Percentiles rank a stretch among this genome's conserved stretches.
phyloP scores from a whole-genome alignment of 345 rosid species.

The Hevea brasiliensis region DNA sequence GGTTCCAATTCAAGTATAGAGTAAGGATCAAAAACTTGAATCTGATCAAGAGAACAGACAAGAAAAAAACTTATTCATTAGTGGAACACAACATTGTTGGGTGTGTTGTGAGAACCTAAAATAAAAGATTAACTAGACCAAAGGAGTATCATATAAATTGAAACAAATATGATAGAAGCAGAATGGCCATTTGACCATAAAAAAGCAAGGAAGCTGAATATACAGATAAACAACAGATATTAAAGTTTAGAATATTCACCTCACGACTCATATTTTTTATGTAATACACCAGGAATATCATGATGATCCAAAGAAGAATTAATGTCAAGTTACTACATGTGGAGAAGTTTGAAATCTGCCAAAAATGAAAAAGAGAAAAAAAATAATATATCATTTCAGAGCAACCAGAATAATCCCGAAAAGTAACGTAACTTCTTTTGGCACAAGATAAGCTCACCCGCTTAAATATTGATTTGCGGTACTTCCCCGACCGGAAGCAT shows the following conservation, averaged over 20 bases:
- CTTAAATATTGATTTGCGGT: slow-evolving; percentile 76
- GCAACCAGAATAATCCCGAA: background rate
- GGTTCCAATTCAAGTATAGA: slow-evolving; percentile 76
- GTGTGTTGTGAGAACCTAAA: background rate
- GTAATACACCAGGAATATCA: slow-evolving; percentile 89
- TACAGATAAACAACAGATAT: background rate
- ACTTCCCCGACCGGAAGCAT: slow-evolving; percentile 80
- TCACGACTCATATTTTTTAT: slow-evolving; percentile 82
- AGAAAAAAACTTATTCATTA: slow-evolving; percentile 8
- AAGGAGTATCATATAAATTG: background rate
- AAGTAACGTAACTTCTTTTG: background rate
- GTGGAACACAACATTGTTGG: background rate
- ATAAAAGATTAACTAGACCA: background rate
- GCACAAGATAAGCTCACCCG: slow-evolving; percentile 43
- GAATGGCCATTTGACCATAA: background rate
- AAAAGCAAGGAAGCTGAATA: background rate
- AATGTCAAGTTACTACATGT: slow-evolving; percentile 88
- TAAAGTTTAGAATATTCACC: slow-evolving; percentile 43
- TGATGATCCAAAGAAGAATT: slow-evolving; percentile 74
- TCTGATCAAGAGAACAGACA: slow-evolving; percentile 37
- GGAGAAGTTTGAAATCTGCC: slow-evolving; percentile 90
- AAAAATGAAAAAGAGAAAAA: slow-evolving; percentile 4
- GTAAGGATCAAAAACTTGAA: slow-evolving; percentile 88
- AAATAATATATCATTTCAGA: slow-evolving; percentile 11
- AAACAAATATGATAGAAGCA: background rate